Base-by-base conservation (phyloP, 2,329 filamentous ascomycete species). In the Trichoderma pleuroti region DNA sequence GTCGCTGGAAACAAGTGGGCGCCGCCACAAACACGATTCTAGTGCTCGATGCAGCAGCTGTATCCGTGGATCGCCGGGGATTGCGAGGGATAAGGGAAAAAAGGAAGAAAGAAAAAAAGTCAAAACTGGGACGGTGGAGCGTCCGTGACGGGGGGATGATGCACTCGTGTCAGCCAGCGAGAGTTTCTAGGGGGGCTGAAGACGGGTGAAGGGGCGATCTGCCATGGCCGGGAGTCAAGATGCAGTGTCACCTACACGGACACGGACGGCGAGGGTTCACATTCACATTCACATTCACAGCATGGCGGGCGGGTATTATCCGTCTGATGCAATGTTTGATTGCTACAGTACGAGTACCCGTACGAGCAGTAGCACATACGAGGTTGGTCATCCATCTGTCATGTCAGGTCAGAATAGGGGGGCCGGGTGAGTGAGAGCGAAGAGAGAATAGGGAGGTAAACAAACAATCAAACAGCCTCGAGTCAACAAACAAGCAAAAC, bases 31-130 rank as follows among this genome's bases (percentile, higher is more conserved):
- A 21, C 26, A 54, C 42, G 39, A 49, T 21, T 30, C 12, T 28
- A 63, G 36, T 63, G 39, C 14, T 36, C 24, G 28, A 52, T 64
- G 61, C 39, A 32, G 28, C 21, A 64, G 42, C 61, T 64, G 42
- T 52, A 52, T 52, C 61, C 61, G 61, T 66, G 56, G 63, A 66
- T 66, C 63, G 49, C 63, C 63, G 54, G 34, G n/a, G 18, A 56
- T 57, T 54, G 34, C 52, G 30, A 39, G 49, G 11, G 34, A 34
- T 42, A 42, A 42, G 39, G 39, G 18, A 32, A 16, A 18, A 30
- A n/a, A 32, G 26, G 16, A 26, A 21, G 10, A 32, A 9, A 10
- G 6, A 32, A 42, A 62, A 62, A 64, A 66, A 66, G 18, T 66
- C 63, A 66, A 66, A 66, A 66, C 24, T 39, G 12, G 32, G 9